Evolutionary conservation across 2,329 filamentous ascomycete species (phyloP), one percentile per base, ranked within the genome.

Genomic region (Bipolaris gigantea): DNA sequence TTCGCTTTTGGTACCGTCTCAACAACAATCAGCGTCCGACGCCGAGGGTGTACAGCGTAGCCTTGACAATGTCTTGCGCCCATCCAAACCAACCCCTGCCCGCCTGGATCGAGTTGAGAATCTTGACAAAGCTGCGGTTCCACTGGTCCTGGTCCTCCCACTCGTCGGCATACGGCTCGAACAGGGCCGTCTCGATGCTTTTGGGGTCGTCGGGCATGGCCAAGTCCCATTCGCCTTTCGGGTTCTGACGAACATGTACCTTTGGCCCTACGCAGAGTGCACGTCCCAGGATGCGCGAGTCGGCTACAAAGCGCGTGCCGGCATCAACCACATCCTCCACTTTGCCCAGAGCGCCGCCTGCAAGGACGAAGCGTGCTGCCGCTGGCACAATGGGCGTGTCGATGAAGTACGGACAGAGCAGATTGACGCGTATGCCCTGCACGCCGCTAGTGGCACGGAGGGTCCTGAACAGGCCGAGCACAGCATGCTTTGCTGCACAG

Each of bases 371-470:
- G 25, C 81, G 76, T 16, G 77, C 84, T 1, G 60, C 51, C 1
- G 72, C 54, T 0, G 78, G 73, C 4, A 86, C 67, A 40, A 89
- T 79, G n/a, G 84, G 82, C 13, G 84, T 86, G 61, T 85, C 81
- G 63, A 82, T 79, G 69, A 88, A 89, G 72, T 88, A 89, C 0
- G 87, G 87, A 53, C 80, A 81, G n/a, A 89, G 69, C 64, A 88
- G 77, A 66, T 89, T 89, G 55, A 87, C 76, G 40, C 87, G 79
- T 38, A 89, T 74, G 21, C 83, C 82, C 38, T 79, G 72, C 7
- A 72, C 60, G 49, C 79, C 77, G 2, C 80, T 75, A 6, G 74
- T 80, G 4, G 76, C 69, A 15, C 86, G 79, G 41, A 89, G 73
- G 5, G 79, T 77, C 39, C 86, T 80, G 70, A 86, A 89, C 32